phyloP scores from a whole-genome alignment of 2,329 filamentous ascomycete species.

The Anisogramma anomala region DNA sequence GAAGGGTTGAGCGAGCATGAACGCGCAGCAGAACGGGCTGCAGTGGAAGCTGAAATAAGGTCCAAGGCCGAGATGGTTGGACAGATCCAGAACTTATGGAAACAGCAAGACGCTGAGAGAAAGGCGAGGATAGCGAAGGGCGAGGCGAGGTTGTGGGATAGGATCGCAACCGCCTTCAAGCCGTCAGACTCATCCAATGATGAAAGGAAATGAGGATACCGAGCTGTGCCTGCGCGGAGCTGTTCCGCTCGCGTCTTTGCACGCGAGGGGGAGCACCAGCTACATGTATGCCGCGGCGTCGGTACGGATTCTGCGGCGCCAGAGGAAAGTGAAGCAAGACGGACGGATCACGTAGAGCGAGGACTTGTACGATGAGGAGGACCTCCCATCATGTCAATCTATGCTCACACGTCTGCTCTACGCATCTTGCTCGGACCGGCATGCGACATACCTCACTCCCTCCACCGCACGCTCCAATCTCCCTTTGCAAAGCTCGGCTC shows the following conservation, averaged over 20 bases:
- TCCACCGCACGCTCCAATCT: slow-evolving; percentile 47
- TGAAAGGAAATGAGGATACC: slow-evolving; percentile 5
- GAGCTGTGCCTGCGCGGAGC: not conserved
- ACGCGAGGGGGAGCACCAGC: not conserved
- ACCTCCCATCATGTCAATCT: too few relatives aligned
- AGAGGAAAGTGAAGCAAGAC: not conserved
- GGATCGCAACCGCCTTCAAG: slow-evolving; percentile 23
- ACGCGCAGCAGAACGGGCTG: slow-evolving; percentile 49
- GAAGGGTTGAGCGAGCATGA: slow-evolving; percentile 48
- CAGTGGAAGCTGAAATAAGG: slow-evolving; percentile 50
- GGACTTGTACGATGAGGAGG: too few relatives aligned
- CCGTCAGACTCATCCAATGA: slow-evolving; percentile 3
- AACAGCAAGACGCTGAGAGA: slow-evolving; percentile 42
- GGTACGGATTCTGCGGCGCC: not conserved
- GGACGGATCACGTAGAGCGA: not conserved
- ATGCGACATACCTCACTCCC: slow-evolving; percentile 26
- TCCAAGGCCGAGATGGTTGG: slow-evolving; percentile 48
- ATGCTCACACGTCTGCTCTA: not conserved
- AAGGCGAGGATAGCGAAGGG: slow-evolving; percentile 46
- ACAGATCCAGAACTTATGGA: slow-evolving; percentile 42
- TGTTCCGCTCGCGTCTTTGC: not conserved
- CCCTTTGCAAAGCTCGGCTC: slow-evolving; percentile 51
- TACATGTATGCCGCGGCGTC: not conserved
- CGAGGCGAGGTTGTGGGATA: slow-evolving; percentile 33
- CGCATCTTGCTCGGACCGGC: not conserved